These are phyloP conservation scores for Mycena sanguinolenta DNA, from an alignment of 768 basidiomycete genomes.

Conservation along the genomic window DNA sequence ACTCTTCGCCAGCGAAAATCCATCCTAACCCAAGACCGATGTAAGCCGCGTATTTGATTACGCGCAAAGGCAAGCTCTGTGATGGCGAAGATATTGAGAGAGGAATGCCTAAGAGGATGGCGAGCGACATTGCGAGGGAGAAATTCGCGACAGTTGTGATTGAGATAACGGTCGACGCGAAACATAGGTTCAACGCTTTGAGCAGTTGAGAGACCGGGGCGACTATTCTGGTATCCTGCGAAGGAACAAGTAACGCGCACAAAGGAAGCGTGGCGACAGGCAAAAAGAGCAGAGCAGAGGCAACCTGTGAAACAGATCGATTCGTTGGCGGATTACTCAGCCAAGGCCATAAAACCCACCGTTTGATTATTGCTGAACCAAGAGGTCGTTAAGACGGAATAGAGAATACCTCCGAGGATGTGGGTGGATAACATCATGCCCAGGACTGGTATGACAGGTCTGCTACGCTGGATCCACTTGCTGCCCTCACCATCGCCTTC, in stretches of 20 bases:
- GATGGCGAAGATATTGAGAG: constrained; percentile 62
- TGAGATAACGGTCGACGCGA: constrained; percentile 88
- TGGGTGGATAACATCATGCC: constrained; percentile 71
- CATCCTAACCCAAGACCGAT: constrained; percentile 68
- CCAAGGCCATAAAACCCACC: constrained; percentile 51
- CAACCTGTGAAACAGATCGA: constrained; percentile 14
- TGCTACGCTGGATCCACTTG: constrained; percentile 60
- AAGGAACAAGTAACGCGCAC: constrained; percentile 45
- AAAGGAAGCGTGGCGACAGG: constrained; percentile 49
- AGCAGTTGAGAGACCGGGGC: constrained; percentile 65
- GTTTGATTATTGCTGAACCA: constrained; percentile 56
- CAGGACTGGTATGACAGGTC: constrained; percentile 69
- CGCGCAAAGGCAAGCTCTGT: constrained; percentile 38
- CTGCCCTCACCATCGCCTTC: constrained; percentile 25
- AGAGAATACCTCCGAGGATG: constrained; percentile 63
- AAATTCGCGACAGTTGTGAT: constrained; percentile 93
- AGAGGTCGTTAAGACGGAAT: constrained; percentile 59
- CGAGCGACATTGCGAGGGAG: constrained; percentile 83
- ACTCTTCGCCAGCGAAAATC: constrained; percentile 60
- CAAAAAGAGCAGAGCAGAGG: constrained; percentile 38
- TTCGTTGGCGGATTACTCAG: neutral
- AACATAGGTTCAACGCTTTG: constrained; percentile 82
- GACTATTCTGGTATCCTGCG: constrained; percentile 40
- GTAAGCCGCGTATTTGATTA: constrained; percentile 55
- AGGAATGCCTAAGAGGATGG: constrained; percentile 74